phyloP scores from a whole-genome alignment of 2,329 filamentous ascomycete genomes.

The Fusarium aywerte region DNA sequence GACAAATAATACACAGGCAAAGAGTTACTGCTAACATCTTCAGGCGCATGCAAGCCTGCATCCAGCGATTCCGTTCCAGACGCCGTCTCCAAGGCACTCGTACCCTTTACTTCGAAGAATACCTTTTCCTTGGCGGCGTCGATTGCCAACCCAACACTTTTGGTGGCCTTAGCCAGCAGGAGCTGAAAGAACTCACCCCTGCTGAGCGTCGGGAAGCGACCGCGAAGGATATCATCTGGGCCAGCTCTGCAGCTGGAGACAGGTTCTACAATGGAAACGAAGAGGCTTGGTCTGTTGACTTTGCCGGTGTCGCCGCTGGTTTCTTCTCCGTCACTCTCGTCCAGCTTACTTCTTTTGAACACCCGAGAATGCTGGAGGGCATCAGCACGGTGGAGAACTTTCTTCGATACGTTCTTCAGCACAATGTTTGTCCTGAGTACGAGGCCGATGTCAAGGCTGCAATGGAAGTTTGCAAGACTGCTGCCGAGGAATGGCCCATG shows the following conservation, averaged over 20 bases:
- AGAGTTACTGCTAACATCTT: conserved; percentile 25
- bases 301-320: conserved; percentile 78
- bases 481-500: conserved; percentile 73
- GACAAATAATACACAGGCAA: not conserved
- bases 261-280: conserved; percentile 63
- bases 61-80: conserved; percentile 81
- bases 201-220: conserved; percentile 70
- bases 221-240: conserved; percentile 69
- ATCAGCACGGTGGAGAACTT: conserved; percentile 83
- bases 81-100: conserved; percentile 77
- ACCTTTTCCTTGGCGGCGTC: conserved; percentile 85
- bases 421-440: conserved; percentile 89
- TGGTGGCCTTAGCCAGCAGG: conserved; percentile 67
- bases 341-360: conserved; percentile 66
- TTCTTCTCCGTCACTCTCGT: conserved; percentile 76
- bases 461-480: conserved; percentile 71
- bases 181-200: conserved; percentile 65
- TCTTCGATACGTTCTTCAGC: conserved; percentile 84
- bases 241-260: conserved; percentile 55
- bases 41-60: conserved; percentile 85
- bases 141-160: conserved; percentile 69
- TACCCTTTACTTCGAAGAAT: conserved; percentile 76
- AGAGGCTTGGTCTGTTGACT: conserved; percentile 81
- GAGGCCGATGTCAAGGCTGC: conserved; percentile 73
- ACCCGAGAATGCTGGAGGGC: conserved; percentile 63